These are phyloP conservation scores for Rutstroemia sp. DNA, from an alignment of 2,329 filamentous ascomycete genomes.

Conservation along the genomic window DNA sequence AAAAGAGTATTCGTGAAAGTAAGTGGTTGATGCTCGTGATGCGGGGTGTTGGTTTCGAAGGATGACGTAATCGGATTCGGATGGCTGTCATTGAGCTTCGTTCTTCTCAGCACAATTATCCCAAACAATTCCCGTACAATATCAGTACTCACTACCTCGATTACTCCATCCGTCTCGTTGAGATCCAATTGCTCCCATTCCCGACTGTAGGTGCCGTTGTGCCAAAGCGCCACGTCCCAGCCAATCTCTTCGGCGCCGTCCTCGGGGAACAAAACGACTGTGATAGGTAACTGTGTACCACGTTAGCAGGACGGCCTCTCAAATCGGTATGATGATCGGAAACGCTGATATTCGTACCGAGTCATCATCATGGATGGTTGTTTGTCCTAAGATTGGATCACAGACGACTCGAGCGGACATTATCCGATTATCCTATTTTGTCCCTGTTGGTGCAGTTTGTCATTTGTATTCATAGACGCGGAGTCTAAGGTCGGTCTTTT, in stretches of 20 bases:
- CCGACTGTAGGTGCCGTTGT: neutral
- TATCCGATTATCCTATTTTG: neutral
- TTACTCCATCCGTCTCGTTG: neutral
- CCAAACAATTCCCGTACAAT: too few relatives aligned
- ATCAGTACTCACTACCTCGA: neutral
- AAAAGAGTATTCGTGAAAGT: neutral
- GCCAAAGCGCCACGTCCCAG: constrained; percentile 6
- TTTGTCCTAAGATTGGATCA: constrained; percentile 1
- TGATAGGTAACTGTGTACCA: neutral
- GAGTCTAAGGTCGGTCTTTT: too few relatives aligned
- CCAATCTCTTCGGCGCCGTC: neutral
- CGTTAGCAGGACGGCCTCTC: too few relatives aligned
- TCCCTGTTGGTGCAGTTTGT: too few relatives aligned
- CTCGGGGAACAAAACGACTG: neutral
- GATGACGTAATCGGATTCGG: neutral
- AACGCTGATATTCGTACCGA: neutral
- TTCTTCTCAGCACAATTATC: neutral
- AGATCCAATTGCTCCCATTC: constrained; percentile 3
- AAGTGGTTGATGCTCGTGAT: neutral
- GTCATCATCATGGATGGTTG: neutral
- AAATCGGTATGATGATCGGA: too few relatives aligned
- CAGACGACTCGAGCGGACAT: neutral
- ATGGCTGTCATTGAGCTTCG: neutral
- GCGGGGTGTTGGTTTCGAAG: too few relatives aligned
- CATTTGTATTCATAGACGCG: too few relatives aligned